Conservation (phyloP, 139 green algal species). For the Spirogloea muscicola region DNA sequence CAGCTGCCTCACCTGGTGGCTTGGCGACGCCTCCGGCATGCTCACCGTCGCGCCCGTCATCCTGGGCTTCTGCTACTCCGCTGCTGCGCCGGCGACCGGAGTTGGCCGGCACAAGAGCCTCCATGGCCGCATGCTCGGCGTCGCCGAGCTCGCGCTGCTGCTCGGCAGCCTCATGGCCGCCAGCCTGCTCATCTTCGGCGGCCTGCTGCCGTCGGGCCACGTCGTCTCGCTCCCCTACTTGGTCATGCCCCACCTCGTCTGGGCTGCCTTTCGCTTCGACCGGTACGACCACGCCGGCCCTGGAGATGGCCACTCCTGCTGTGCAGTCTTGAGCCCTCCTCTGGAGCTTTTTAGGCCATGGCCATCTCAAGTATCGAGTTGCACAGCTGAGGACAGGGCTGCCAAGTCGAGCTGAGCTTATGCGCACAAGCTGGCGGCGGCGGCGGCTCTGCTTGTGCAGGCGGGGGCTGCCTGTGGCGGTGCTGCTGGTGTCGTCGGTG, state of each 20-base stretch:
- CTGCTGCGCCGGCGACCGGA: neutral
- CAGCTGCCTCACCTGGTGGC: constrained; percentile 6
- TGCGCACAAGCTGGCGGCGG: too few relatives aligned
- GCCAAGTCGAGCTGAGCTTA: too few relatives aligned
- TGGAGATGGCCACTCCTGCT: too few relatives aligned
- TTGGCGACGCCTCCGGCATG: constrained; percentile 11
- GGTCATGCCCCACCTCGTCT: constrained; percentile 9
- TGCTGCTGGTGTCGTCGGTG: too few relatives aligned
- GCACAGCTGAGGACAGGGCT: too few relatives aligned
- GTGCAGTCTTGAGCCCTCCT: too few relatives aligned
- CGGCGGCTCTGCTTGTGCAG: too few relatives aligned
- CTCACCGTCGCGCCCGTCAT: neutral
- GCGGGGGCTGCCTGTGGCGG: too few relatives aligned
- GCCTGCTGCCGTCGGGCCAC: neutral
- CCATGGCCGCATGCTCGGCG: too few relatives aligned
- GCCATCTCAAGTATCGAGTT: too few relatives aligned
- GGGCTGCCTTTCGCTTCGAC: constrained; percentile 8
- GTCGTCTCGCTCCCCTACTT: constrained; percentile 13
- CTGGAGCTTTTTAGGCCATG: too few relatives aligned
- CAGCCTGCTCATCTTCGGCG: constrained; percentile 13
- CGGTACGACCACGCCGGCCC: too few relatives aligned
- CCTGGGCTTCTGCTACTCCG: neutral
- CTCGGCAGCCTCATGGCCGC: neutral
- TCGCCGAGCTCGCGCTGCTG: neutral
- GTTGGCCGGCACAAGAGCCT: neutral